Evolutionary conservation across 73 alveolate genomes (phyloP).

Genomic region (Paramecium bursaria): DNA sequence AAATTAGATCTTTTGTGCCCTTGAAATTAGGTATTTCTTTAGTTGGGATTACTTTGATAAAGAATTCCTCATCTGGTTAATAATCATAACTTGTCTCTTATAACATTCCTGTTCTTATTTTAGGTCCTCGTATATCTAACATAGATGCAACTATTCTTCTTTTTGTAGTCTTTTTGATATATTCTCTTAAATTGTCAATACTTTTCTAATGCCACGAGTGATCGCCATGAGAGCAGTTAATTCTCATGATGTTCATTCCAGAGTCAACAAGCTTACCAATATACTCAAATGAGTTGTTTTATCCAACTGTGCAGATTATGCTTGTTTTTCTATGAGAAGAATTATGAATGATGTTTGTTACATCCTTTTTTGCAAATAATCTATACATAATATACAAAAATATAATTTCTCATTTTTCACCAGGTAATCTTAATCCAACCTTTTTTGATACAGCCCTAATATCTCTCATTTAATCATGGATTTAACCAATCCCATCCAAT

Average conservation of each 20-base stretch:
- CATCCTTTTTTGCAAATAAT: slow-evolving; percentile 7
- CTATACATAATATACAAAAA: slow-evolving; percentile 13
- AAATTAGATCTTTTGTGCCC: neutral
- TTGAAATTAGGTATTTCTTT: neutral
- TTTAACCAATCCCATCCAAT: slow-evolving; percentile 8
- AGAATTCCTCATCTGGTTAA: neutral
- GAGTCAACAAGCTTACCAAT: slow-evolving; percentile 77
- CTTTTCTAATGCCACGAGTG: slow-evolving; percentile 56
- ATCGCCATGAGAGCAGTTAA: slow-evolving; percentile 92
- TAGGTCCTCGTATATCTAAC: neutral
- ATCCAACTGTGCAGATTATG: slow-evolving; percentile 90
- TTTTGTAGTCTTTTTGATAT: neutral
- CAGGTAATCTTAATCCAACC: slow-evolving; percentile 59
- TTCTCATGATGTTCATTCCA: slow-evolving; percentile 94
- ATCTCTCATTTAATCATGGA: neutral
- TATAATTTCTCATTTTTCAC: neutral
- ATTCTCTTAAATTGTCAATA: neutral
- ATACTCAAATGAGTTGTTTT: slow-evolving; percentile 9
- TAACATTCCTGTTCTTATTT: neutral
- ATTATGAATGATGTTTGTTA: neutral
- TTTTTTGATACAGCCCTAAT: neutral
- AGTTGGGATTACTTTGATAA: neutral
- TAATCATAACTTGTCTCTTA: neutral
- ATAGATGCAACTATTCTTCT: neutral
- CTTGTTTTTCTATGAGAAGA: slow-evolving; percentile 77